Conservation (phyloP, 306 rosid species). For the Biancaea sappan region DNA sequence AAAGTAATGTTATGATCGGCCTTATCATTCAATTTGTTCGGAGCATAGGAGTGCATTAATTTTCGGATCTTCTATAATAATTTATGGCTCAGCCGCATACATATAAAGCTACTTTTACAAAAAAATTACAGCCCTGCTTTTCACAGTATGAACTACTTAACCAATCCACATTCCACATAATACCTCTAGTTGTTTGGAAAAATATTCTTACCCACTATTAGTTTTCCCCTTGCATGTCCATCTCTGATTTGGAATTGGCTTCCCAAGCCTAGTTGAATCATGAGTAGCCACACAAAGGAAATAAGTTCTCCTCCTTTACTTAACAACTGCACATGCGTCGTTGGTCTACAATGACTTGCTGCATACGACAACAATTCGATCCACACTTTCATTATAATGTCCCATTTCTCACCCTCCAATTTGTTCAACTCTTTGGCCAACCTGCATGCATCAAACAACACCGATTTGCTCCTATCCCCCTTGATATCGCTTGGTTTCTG, state of each 20-base stretch:
- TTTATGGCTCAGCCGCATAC: too few species aligned
- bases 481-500: background rate
- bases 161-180: too few species aligned
- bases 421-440: constrained; percentile 7
- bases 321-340: constrained; percentile 33
- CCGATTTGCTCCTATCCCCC: constrained; percentile 23
- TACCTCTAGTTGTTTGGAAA: too few species aligned
- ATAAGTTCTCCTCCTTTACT: constrained; percentile 46
- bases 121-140: too few species aligned
- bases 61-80: too few species aligned
- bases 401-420: background rate
- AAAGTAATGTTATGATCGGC: too few species aligned
- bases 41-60: too few species aligned
- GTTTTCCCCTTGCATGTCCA: constrained; percentile 46
- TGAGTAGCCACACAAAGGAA: constrained; percentile 39
- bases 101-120: too few species aligned
- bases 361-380: constrained; percentile 43
- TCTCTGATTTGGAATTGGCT: constrained; percentile 45
- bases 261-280: constrained; percentile 46
- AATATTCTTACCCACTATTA: constrained; percentile 36
- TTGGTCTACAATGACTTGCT: constrained; percentile 36
- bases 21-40: too few species aligned
- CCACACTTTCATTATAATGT: constrained; percentile 31
- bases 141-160: too few species aligned
- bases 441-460: constrained; percentile 24